These are phyloP conservation scores for Solanum hybrid DNA, from an alignment of 305 asterid species.

Conservation along the genomic window DNA sequence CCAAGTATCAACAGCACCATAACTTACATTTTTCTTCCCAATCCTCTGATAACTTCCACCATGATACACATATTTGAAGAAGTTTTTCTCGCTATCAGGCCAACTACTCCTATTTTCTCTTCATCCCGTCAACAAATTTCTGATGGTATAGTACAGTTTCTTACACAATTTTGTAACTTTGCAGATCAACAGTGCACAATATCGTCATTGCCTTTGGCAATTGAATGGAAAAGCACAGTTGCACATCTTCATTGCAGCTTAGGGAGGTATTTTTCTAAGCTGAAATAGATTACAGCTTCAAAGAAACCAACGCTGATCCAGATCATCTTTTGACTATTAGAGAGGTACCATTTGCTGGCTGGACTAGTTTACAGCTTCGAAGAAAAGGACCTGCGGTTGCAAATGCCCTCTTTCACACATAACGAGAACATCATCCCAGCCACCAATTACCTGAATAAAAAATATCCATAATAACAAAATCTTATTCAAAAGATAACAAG, in stretches of 20 bases:
- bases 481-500: not conserved
- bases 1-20: slow-evolving; percentile 5
- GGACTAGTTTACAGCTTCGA: slow-evolving; percentile 62
- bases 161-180: slow-evolving; percentile 1
- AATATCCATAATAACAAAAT: not conserved
- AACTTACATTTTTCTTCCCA: not conserved
- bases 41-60: slow-evolving; percentile 2
- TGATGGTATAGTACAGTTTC: slow-evolving; percentile 16
- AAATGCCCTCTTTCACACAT: slow-evolving; percentile 87
- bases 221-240: slow-evolving; percentile 11
- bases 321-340: not conserved
- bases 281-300: slow-evolving; percentile 1
- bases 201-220: slow-evolving; percentile 6
- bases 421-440: slow-evolving; percentile 73
- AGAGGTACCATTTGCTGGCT: slow-evolving; percentile 6
- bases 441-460: slow-evolving; percentile 59
- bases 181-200: slow-evolving; percentile 8
- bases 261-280: not conserved
- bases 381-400: slow-evolving; percentile 93
- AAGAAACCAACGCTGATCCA: not conserved
- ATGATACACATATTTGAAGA: slow-evolving; percentile 12
- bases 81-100: not conserved
- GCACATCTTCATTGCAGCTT: slow-evolving; percentile 5
- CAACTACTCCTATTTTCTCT: slow-evolving; percentile 8
- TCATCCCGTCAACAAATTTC: slow-evolving; percentile 6